These are phyloP conservation scores for Madurella fahalii DNA, from an alignment of 2,329 filamentous ascomycete species.

Conservation along the genomic window DNA sequence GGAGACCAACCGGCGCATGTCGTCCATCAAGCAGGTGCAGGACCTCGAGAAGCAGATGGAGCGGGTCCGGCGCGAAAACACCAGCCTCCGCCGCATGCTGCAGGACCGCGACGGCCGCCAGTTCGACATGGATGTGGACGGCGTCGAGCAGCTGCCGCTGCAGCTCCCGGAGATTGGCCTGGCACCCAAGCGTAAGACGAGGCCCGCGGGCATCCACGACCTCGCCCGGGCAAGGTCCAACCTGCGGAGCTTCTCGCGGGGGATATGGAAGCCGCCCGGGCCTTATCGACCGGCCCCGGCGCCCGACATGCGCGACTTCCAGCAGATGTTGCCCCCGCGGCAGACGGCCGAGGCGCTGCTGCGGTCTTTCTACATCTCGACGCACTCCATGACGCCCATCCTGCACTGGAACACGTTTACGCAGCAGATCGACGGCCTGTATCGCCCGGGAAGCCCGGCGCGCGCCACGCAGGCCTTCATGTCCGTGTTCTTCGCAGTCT, in stretches of 20 bases:
- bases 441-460: constrained; percentile 58
- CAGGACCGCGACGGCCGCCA: constrained; percentile 37
- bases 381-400: constrained; percentile 79
- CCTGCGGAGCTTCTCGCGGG: constrained; percentile 68
- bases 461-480: constrained; percentile 66
- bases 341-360: constrained; percentile 68
- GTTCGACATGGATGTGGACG: constrained; percentile 47
- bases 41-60: constrained; percentile 91
- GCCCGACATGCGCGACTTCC: constrained; percentile 22
- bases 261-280: constrained; percentile 74
- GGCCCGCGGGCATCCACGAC: constrained; percentile 60
- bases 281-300: constrained; percentile 56
- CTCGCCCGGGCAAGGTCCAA: constrained; percentile 68
- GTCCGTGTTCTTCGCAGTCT: constrained; percentile 74
- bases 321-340: constrained; percentile 61
- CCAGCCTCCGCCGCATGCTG: constrained; percentile 57
- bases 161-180: constrained; percentile 63
- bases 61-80: constrained; percentile 74
- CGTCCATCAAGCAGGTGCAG: constrained; percentile 98
- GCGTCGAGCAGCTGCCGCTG: constrained; percentile 46
- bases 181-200: constrained; percentile 60
- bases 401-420: constrained; percentile 85
- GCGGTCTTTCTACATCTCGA: constrained; percentile 67
- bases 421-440: constrained; percentile 70
- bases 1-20: constrained; percentile 97